Evolutionary conservation across 2,329 filamentous ascomycete genomes (phyloP).

Genomic region (Nigrospora oryzae): DNA sequence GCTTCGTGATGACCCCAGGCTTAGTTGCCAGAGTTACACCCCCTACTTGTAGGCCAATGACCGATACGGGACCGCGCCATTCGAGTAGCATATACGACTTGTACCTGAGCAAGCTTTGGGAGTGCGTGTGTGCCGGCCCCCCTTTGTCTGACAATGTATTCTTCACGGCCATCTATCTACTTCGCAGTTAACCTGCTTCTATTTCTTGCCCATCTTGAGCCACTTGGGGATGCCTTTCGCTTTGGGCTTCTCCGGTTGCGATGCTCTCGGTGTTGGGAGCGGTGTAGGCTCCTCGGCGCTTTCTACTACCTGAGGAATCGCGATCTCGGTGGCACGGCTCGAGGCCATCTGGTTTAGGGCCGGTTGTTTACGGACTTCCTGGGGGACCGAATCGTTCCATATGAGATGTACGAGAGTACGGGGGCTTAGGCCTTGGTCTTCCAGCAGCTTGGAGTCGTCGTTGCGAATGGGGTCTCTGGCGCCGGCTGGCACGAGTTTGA

Average conservation of each 20-base stretch:
- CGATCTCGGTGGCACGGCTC: constrained; percentile 56
- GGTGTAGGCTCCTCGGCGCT: constrained; percentile 29
- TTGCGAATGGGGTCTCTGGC: constrained; percentile 39
- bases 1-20: too few relatives aligned
- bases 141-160: too few relatives aligned
- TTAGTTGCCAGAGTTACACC: too few relatives aligned
- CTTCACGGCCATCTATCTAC: too few relatives aligned
- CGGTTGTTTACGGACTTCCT: constrained; percentile 41
- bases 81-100: too few relatives aligned
- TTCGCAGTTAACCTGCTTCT: background rate
- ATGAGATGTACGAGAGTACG: constrained; percentile 67
- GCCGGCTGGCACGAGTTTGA: constrained; percentile 61
- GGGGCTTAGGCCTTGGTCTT: constrained; percentile 60
- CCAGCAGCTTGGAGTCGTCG: constrained; percentile 54
- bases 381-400: constrained; percentile 60
- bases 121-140: too few relatives aligned
- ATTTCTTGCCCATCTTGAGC: constrained; percentile 1
- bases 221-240: constrained; percentile 6
- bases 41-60: too few relatives aligned
- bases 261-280: constrained; percentile 16
- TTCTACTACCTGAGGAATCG: constrained; percentile 48
- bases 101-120: too few relatives aligned
- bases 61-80: too few relatives aligned
- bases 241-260: constrained; percentile 20
- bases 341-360: constrained; percentile 53